phyloP scores from a whole-genome alignment of 106 monocot species.

The Dioscorea zingiberensis region DNA sequence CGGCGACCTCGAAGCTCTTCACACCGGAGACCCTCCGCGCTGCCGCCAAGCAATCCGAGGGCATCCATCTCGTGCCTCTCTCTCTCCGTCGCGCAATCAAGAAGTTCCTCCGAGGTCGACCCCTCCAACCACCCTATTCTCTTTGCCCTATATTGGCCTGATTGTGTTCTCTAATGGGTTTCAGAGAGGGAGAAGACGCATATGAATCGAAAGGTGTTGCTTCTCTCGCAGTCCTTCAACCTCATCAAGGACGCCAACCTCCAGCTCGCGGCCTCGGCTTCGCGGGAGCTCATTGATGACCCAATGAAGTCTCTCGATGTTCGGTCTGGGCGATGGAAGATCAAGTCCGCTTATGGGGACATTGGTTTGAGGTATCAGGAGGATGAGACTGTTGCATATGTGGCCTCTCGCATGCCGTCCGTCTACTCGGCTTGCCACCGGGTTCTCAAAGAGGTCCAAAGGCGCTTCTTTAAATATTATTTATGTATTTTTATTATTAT shows the following conservation, averaged over 20 bases:
- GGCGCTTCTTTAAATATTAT: too few relatives aligned
- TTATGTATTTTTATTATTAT: not conserved
- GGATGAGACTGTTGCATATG: conserved; percentile 88
- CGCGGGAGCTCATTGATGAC: conserved; percentile 64
- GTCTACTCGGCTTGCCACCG: conserved; percentile 89
- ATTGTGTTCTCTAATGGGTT: too few relatives aligned
- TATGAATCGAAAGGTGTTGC: conserved; percentile 80
- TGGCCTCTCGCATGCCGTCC: conserved; percentile 96
- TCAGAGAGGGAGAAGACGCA: conserved; percentile 49
- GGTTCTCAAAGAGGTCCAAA: conserved; percentile 75
- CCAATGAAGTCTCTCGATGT: conserved; percentile 31
- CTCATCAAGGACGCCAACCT: conserved; percentile 56
- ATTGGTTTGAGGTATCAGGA: conserved; percentile 75
- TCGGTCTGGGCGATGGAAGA: conserved; percentile 74
- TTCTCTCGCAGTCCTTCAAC: conserved; percentile 60
- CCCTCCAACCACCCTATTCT: not conserved
- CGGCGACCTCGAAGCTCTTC: conserved; percentile 32
- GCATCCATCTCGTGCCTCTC: conserved; percentile 74
- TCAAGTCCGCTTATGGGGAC: conserved; percentile 84
- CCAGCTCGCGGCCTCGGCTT: conserved; percentile 39
- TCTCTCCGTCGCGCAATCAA: conserved; percentile 92
- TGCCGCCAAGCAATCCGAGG: conserved; percentile 84
- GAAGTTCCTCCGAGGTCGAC: conserved; percentile 72
- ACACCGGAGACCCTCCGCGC: conserved; percentile 62
- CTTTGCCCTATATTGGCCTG: too few relatives aligned